Conservation (phyloP, 768 basidiomycete genomes). For the Auriscalpium vulgare region DNA sequence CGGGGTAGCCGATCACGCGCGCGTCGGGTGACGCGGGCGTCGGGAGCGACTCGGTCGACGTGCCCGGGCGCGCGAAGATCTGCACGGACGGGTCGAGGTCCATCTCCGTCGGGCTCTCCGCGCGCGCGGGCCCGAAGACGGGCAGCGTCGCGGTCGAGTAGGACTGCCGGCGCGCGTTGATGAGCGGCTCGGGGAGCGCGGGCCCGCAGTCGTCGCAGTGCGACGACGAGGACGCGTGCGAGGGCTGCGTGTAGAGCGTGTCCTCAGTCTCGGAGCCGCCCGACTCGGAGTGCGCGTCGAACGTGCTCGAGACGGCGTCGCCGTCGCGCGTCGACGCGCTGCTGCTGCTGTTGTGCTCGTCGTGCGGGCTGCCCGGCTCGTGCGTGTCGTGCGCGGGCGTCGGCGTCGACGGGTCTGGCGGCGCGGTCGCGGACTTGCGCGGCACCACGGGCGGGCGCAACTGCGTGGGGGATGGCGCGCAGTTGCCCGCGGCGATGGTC, state of each 20-base stretch:
- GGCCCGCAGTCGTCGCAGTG: neutral
- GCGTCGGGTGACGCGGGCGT: slow-evolving; percentile 17
- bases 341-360: slow-evolving; percentile 1
- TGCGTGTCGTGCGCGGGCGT: slow-evolving; percentile 5
- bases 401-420: slow-evolving; percentile 7
- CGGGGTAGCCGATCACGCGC: neutral
- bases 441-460: neutral
- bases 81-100: slow-evolving; percentile 73
- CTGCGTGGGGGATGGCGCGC: neutral
- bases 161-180: slow-evolving; percentile 11
- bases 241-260: slow-evolving; percentile 6
- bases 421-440: neutral
- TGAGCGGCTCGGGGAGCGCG: neutral
- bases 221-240: slow-evolving; percentile 4
- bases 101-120: slow-evolving; percentile 31
- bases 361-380: slow-evolving; percentile 1
- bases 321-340: neutral
- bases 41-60: slow-evolving; percentile 67
- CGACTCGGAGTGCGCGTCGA: slow-evolving; percentile 2
- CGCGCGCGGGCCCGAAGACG: slow-evolving; percentile 13
- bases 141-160: slow-evolving; percentile 30
- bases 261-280: slow-evolving; percentile 6
- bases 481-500: neutral
- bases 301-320: slow-evolving; percentile 4
- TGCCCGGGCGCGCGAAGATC: slow-evolving; percentile 65